A percentile compares a stretch with the other conserved stretches of the same genome.
phyloP scores from a whole-genome alignment of 208 protist species.

The Leishmania arabica region DNA sequence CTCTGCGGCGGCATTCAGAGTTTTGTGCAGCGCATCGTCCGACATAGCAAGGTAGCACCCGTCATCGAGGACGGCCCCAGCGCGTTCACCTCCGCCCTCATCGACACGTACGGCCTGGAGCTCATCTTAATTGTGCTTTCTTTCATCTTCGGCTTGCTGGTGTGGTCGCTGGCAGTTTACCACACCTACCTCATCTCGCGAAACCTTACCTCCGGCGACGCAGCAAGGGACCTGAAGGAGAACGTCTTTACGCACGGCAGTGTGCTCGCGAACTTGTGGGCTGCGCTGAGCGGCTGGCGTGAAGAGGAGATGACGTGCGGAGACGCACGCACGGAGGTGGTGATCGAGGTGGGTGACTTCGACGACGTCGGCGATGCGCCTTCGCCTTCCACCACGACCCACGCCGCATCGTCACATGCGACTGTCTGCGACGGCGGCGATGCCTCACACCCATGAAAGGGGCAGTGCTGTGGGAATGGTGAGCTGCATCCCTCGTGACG shows the following conservation, averaged over 20 bases:
- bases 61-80: neutral
- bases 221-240: slow-evolving; percentile 31
- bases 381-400: neutral
- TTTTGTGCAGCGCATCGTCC: slow-evolving; percentile 31
- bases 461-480: neutral
- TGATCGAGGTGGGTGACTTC: slow-evolving; percentile 12
- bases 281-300: slow-evolving; percentile 33
- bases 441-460: neutral
- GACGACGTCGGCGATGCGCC: slow-evolving; percentile 6
- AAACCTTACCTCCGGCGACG: slow-evolving; percentile 74
- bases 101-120: slow-evolving; percentile 73
- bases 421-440: neutral
- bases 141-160: slow-evolving; percentile 40
- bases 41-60: slow-evolving; percentile 7
- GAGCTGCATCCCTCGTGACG: neutral
- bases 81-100: slow-evolving; percentile 45
- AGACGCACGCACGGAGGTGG: slow-evolving; percentile 14
- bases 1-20: slow-evolving; percentile 57
- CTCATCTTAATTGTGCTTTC: slow-evolving; percentile 58
- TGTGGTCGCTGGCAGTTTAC: slow-evolving; percentile 50
- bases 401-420: neutral
- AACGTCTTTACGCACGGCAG: slow-evolving; percentile 69
- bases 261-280: slow-evolving; percentile 42
- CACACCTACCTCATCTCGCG: slow-evolving; percentile 69
- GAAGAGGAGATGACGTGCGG: slow-evolving; percentile 13